A percentile compares a stretch with the other conserved stretches of the same genome.
Evolutionary conservation across 2,329 filamentous ascomycete species (phyloP).

Genomic region (Aspergillus phoenicis): DNA sequence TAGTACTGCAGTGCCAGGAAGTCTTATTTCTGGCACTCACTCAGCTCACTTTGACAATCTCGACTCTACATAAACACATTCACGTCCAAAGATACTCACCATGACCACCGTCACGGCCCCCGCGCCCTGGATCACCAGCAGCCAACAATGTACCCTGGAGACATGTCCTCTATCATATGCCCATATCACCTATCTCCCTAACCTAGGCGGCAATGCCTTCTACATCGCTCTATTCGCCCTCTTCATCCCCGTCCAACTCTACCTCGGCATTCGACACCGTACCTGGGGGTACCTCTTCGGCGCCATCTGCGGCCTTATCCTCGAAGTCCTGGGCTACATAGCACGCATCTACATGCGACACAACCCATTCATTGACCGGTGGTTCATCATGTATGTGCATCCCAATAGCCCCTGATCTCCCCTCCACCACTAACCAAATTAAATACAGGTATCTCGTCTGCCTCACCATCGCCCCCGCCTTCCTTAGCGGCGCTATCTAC

Average conservation of each 20-base stretch:
- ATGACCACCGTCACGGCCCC: not conserved
- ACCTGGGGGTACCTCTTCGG: not conserved
- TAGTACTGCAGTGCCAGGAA: no score
- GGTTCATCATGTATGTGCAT: constrained; percentile 1
- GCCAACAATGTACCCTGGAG: not conserved
- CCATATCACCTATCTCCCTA: constrained; percentile 1
- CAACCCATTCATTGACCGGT: constrained; percentile 6
- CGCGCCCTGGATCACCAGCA: constrained; percentile 1
- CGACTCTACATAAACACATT: no score
- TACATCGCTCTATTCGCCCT: not conserved
- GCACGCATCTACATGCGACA: constrained; percentile 3
- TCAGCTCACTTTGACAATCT: no score
- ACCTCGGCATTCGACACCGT: not conserved
- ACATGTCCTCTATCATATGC: constrained; percentile 1
- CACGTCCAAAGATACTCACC: not conserved
- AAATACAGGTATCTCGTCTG: constrained; percentile 10
- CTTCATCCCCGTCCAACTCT: constrained; percentile 1
- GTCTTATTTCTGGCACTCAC: no score
- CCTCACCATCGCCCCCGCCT: constrained; percentile 11
- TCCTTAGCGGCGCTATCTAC: constrained; percentile 10
- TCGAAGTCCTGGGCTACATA: not conserved
- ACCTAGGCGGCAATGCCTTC: constrained; percentile 3
- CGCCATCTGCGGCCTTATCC: not conserved
- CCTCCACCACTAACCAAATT: not conserved
- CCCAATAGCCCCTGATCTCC: not conserved